Evolutionary conservation across 2,329 filamentous ascomycete genomes (phyloP).

Genomic region (Exophiala aquamarina): DNA sequence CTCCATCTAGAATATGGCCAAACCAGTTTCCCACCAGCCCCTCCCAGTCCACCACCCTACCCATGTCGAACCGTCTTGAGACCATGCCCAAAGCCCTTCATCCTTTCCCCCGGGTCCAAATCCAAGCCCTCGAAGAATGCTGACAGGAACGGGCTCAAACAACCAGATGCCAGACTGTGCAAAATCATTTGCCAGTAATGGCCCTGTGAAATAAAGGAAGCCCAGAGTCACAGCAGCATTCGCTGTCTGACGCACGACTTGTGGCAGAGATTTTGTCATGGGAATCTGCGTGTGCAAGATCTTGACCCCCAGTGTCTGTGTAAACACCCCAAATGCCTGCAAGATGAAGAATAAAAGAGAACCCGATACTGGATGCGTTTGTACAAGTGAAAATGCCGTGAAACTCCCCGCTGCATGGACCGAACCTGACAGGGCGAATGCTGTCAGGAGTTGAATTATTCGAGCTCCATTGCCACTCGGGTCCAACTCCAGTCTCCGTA

Average conservation of each 20-base stretch:
- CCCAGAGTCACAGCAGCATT: conserved; percentile 63
- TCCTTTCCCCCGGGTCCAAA: conserved; percentile 54
- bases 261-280: conserved; percentile 44
- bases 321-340: conserved; percentile 64
- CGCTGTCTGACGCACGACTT: conserved; percentile 46
- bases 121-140: conserved; percentile 65
- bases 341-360: conserved; percentile 69
- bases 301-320: conserved; percentile 53
- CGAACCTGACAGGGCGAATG: conserved; percentile 66
- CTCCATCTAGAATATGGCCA: conserved; percentile 27
- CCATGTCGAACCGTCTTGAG: conserved; percentile 21
- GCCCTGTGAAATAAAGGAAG: conserved; percentile 70
- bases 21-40: conserved; percentile 28
- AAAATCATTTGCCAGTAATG: conserved; percentile 73
- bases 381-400: conserved; percentile 57
- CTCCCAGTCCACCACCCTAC: conserved; percentile 26
- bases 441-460: conserved; percentile 46
- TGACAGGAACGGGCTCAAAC: conserved; percentile 78
- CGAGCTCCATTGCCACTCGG: conserved; percentile 32
- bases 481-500: conserved; percentile 12
- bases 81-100: conserved; percentile 69
- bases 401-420: conserved; percentile 72
- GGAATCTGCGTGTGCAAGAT: conserved; percentile 30
- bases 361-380: conserved; percentile 54
- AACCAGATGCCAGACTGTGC: conserved; percentile 73